A percentile compares a stretch with the other conserved stretches of the same genome.
These are phyloP conservation scores for Sabuloglossum arenarium DNA, from an alignment of 495 filamentous ascomycete species.

Conservation along the genomic window DNA sequence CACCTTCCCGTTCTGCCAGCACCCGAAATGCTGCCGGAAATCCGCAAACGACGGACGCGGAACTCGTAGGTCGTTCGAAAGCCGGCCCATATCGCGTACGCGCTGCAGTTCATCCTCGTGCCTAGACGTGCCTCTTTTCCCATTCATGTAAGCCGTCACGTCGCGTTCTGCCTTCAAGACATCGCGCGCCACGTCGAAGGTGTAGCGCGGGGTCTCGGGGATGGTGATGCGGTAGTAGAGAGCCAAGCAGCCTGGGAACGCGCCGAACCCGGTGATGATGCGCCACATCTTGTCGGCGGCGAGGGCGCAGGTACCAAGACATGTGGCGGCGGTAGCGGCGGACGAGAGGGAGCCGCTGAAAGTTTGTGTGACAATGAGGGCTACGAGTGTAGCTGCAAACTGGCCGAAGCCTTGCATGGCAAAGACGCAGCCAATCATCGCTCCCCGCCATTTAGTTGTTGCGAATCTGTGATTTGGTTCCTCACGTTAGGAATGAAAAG, in stretches of 20 bases:
- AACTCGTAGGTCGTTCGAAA: constrained; percentile 21
- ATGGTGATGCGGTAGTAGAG: constrained; percentile 38
- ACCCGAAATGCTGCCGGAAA: constrained; percentile 14
- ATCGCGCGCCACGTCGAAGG: constrained; percentile 26
- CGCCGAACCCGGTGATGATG: constrained; percentile 36
- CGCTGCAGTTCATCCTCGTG: neutral
- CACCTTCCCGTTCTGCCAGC: constrained; percentile 21
- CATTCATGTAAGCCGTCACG: neutral
- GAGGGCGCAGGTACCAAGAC: neutral
- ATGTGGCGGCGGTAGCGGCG: neutral
- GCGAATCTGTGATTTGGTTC: constrained; percentile 28
- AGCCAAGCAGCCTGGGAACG: constrained; percentile 36
- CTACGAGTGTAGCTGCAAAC: constrained; percentile 31
- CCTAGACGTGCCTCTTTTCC: neutral
- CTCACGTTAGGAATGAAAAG: neutral
- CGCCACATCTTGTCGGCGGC: constrained; percentile 32
- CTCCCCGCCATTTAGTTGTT: constrained; percentile 31
- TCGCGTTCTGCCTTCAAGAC: constrained; percentile 10
- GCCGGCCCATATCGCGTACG: neutral
- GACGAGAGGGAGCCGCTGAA: neutral
- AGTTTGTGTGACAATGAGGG: constrained; percentile 21
- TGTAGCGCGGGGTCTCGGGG: constrained; percentile 38
- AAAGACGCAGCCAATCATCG: constrained; percentile 47
- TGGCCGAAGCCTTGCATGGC: constrained; percentile 46
- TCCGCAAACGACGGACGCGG: constrained; percentile 26